These are phyloP conservation scores for Trametes polyzona DNA, from an alignment of 1,284 basidiomycete genomes.

Conservation along the genomic window DNA sequence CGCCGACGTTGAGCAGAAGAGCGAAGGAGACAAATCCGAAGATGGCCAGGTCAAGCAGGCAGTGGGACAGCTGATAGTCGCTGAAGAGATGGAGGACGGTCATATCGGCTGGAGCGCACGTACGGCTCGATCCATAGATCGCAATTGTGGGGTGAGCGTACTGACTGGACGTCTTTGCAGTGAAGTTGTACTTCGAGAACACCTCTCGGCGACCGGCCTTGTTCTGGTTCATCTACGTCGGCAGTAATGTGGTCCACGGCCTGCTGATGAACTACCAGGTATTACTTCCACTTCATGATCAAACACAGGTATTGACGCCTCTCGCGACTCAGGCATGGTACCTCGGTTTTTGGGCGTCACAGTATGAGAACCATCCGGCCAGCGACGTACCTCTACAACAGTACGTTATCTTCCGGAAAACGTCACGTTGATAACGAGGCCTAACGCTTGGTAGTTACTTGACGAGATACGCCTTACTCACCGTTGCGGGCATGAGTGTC, in stretches of 20 bases:
- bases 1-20: constrained; percentile 44
- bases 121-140: constrained; percentile 27
- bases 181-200: constrained; percentile 35
- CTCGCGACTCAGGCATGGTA: constrained; percentile 29
- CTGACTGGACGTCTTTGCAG: constrained; percentile 33
- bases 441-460: constrained; percentile 40
- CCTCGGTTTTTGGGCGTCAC: constrained; percentile 36
- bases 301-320: constrained; percentile 25
- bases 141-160: too few species aligned
- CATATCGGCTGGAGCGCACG: constrained; percentile 50
- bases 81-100: constrained; percentile 62
- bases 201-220: constrained; percentile 34
- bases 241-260: background rate
- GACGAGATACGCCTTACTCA: constrained; percentile 44
- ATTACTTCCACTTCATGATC: background rate
- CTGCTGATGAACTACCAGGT: constrained; percentile 14
- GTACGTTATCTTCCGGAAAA: constrained; percentile 18
- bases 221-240: constrained; percentile 40
- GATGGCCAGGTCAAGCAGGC: constrained; percentile 30
- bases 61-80: constrained; percentile 54
- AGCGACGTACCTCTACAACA: constrained; percentile 27
- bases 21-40: constrained; percentile 41
- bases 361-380: constrained; percentile 36
- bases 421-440: constrained; percentile 4
- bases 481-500: constrained; percentile 34